phyloP scores from a whole-genome alignment of 495 filamentous ascomycete species.

The Ascobolus immersus region DNA sequence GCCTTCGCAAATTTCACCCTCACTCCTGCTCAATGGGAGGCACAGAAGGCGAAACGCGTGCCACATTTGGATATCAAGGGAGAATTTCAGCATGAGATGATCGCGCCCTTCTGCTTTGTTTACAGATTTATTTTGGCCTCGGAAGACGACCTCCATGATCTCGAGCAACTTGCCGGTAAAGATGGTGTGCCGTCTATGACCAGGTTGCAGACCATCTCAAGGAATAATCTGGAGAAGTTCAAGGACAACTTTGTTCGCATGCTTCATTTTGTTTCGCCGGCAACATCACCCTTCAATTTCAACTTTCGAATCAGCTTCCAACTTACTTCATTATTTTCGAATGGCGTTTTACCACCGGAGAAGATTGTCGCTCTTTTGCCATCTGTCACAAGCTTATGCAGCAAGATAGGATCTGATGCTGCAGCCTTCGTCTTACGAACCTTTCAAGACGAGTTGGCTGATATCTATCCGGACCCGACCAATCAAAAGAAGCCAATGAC shows the following conservation, averaged over 20 bases:
- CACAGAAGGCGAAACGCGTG: too few relatives aligned
- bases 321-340: constrained; percentile 10
- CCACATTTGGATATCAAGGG: too few relatives aligned
- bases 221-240: constrained; percentile 4
- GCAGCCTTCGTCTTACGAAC: constrained; percentile 6
- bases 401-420: constrained; percentile 1
- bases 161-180: constrained; percentile 5
- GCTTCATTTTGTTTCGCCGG: background rate
- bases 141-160: background rate
- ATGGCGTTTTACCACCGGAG: constrained; percentile 11
- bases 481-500: constrained; percentile 12
- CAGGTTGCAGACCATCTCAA: too few relatives aligned
- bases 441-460: constrained; percentile 6
- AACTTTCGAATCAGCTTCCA: constrained; percentile 14
- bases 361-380: constrained; percentile 9
- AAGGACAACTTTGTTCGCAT: constrained; percentile 1
- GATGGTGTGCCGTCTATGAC: constrained; percentile 10
- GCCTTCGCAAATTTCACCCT: too few relatives aligned
- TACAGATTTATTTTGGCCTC: constrained; percentile 9
- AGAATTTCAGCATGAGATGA: constrained; percentile 8
- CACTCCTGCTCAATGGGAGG: too few relatives aligned
- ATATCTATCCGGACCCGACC: constrained; percentile 14
- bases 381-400: constrained; percentile 2
- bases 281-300: too few relatives aligned
- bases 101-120: constrained; percentile 13